A percentile compares a stretch with the other conserved stretches of the same genome.
Conservation (phyloP, 2,329 filamentous ascomycete species). For the Xylariaceae sp. region DNA sequence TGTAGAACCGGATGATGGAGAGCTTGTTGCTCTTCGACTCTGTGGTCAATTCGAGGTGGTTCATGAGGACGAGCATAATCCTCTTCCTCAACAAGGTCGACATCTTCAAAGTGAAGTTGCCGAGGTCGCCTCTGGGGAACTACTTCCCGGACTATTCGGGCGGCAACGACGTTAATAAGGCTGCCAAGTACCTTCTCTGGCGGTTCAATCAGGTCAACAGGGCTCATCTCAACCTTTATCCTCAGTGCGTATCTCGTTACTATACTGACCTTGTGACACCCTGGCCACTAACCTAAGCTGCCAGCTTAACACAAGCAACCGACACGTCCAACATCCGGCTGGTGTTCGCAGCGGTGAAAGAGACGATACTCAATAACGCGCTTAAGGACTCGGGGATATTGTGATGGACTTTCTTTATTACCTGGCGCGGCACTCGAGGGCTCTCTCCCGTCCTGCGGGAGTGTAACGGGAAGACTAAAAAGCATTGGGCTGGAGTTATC, state of each 20-base stretch:
- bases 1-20: constrained; percentile 98
- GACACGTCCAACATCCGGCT: constrained; percentile 97
- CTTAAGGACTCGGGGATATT: constrained; percentile 97
- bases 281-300: too few species aligned
- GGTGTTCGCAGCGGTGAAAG: constrained; percentile 96
- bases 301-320: constrained; percentile 91
- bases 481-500: constrained; percentile 24
- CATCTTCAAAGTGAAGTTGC: constrained; percentile 91
- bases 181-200: constrained; percentile 96
- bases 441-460: too few species aligned
- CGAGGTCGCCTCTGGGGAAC: constrained; percentile 79
- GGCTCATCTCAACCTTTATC: constrained; percentile 91
- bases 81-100: constrained; percentile 99
- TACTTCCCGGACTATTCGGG: constrained; percentile 98
- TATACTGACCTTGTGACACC: too few species aligned
- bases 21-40: constrained; percentile 94
- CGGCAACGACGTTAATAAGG: constrained; percentile 95
- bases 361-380: constrained; percentile 97
- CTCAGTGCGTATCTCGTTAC: constrained; percentile 95
- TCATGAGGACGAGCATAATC: constrained; percentile 98
- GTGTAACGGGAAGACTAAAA: constrained; percentile 5
- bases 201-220: constrained; percentile 98
- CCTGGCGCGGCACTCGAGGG: too few species aligned
- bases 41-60: constrained; percentile 97
- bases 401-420: constrained; percentile 40